A percentile compares a stretch with the other conserved stretches of the same genome.
These are phyloP conservation scores for Kazachstania bromeliacearum DNA, from an alignment of 805 yeast species.

Conservation along the genomic window DNA sequence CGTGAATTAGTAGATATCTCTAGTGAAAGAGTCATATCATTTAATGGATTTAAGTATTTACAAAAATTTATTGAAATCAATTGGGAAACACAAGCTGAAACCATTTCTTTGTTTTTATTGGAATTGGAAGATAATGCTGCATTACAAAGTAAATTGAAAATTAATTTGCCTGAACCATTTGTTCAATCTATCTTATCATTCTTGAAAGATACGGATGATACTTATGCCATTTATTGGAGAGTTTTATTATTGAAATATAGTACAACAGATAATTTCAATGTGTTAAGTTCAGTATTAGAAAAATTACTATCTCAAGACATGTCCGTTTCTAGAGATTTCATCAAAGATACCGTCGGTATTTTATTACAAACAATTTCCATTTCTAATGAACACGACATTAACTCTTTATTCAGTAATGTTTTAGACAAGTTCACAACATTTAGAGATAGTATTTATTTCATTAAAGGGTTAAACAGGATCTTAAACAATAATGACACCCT, in stretches of 20 bases:
- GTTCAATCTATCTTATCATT: conserved; percentile 4
- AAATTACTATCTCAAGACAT: neutral
- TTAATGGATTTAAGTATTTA: conserved; percentile 35
- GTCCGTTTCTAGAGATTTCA: conserved; percentile 19
- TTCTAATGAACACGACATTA: conserved; percentile 14
- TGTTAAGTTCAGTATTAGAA: conserved; percentile 4
- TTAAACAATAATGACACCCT: conserved; percentile 6
- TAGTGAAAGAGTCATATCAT: conserved; percentile 36
- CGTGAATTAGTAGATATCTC: conserved; percentile 31
- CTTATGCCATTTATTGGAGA: conserved; percentile 46
- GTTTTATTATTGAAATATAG: conserved; percentile 34
- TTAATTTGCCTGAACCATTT: conserved; percentile 23
- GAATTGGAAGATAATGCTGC: conserved; percentile 27
- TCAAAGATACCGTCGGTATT: conserved; percentile 36
- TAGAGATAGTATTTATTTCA: conserved; percentile 31
- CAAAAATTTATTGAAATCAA: conserved; percentile 39
- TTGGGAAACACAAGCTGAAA: conserved; percentile 32
- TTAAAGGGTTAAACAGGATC: conserved; percentile 29
- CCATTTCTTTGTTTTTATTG: conserved; percentile 36
- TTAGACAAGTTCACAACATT: conserved; percentile 20
- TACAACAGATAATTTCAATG: conserved; percentile 19
- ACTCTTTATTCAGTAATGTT: conserved; percentile 12
- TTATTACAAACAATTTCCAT: conserved; percentile 29
- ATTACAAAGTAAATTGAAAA: conserved; percentile 28
- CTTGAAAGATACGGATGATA: conserved; percentile 6